phyloP scores from a whole-genome alignment of 495 filamentous ascomycete genomes.

The Lichina pygmaea region DNA sequence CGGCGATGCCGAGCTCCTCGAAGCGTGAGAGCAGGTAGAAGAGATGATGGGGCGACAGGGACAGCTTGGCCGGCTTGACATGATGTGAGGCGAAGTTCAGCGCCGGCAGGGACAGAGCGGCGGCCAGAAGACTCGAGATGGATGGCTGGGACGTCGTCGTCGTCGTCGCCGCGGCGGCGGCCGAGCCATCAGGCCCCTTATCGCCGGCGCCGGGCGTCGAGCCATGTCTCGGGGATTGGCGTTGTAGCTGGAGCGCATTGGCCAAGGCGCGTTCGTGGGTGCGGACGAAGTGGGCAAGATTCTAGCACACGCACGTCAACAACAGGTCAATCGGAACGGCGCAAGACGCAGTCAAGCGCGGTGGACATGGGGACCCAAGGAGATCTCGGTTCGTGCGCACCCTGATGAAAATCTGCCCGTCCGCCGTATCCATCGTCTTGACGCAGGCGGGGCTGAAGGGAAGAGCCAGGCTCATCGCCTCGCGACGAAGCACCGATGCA shows the following conservation, averaged over 20 bases:
- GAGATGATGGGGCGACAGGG: slow-evolving; percentile 88
- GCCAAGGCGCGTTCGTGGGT: slow-evolving; percentile 93
- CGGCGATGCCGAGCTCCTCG: slow-evolving; percentile 67
- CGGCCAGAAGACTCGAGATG: slow-evolving; percentile 43
- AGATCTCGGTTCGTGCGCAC: slow-evolving; percentile 16
- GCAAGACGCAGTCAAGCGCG: not conserved
- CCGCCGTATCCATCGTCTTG: slow-evolving; percentile 47
- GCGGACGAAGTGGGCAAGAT: slow-evolving; percentile 81
- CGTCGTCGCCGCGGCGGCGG: slow-evolving; percentile 16
- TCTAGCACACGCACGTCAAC: slow-evolving; percentile 22
- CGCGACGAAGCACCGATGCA: too few species aligned
- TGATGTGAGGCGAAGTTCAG: slow-evolving; percentile 60
- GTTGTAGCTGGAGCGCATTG: slow-evolving; percentile 69
- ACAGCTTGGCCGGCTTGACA: slow-evolving; percentile 71
- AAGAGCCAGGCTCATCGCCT: not conserved
- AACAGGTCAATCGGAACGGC: not conserved
- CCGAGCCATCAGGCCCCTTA: slow-evolving; percentile 14
- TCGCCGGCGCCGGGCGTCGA: slow-evolving; percentile 24
- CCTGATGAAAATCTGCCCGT: slow-evolving; percentile 77
- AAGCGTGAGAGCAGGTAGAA: slow-evolving; percentile 90
- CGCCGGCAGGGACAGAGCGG: slow-evolving; percentile 62
- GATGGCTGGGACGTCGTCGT: slow-evolving; percentile 27
- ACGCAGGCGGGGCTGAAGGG: slow-evolving; percentile 1
- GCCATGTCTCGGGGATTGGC: slow-evolving; percentile 39
- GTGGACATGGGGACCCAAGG: not conserved